phyloP scores from a whole-genome alignment of 805 yeast genomes.

The Monosporozyma aquatica region DNA sequence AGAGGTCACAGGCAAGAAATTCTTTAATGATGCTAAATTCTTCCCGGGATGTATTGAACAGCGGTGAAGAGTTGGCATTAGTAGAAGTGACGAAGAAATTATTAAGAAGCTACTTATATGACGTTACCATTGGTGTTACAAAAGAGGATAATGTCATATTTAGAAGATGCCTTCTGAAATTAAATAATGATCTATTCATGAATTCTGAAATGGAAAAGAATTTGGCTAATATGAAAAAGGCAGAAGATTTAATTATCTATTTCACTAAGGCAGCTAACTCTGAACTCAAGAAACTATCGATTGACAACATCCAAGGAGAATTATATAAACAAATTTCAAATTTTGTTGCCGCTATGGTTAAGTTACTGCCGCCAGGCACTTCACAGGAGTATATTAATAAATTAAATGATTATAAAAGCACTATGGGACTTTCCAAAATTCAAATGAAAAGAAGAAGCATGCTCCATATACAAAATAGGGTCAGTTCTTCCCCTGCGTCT shows the following conservation, averaged over 20 bases:
- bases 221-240: constrained; percentile 29
- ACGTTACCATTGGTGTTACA: constrained; percentile 39
- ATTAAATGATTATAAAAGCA: constrained; percentile 35
- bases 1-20: background rate
- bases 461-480: background rate
- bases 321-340: constrained; percentile 19
- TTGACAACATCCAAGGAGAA: constrained; percentile 19
- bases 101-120: constrained; percentile 35
- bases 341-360: constrained; percentile 19
- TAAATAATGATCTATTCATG: constrained; percentile 49
- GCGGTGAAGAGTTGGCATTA: background rate
- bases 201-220: constrained; percentile 31
- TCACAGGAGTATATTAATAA: constrained; percentile 28
- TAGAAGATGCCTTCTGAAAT: constrained; percentile 49
- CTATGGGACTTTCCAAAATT: background rate
- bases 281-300: constrained; percentile 37
- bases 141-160: constrained; percentile 35
- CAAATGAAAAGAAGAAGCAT: constrained; percentile 3
- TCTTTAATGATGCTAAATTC: constrained; percentile 24
- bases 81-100: background rate
- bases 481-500: constrained; percentile 2
- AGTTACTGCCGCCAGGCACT: constrained; percentile 10
- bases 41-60: background rate
- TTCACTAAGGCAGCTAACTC: constrained; percentile 47
- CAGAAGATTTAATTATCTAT: constrained; percentile 41